A percentile compares a stretch with the other conserved stretches of the same genome.
These are phyloP conservation scores for Pittosporum tobira DNA, from an alignment of 129 eudicot genomes.

Conservation along the genomic window DNA sequence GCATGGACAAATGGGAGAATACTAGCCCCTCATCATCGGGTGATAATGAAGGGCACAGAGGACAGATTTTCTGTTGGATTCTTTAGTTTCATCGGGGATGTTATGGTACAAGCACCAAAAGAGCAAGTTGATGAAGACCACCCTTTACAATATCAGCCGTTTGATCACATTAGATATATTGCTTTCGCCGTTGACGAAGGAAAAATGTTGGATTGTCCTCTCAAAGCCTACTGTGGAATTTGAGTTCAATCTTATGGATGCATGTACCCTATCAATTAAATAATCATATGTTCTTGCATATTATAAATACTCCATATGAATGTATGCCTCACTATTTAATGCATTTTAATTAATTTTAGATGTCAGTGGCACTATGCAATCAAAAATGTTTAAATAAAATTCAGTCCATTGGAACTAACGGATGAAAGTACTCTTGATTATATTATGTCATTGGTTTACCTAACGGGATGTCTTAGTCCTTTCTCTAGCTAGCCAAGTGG, in stretches of 20 bases:
- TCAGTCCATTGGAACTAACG: too few relatives aligned
- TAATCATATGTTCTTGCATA: not conserved
- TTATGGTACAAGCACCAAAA: constrained; percentile 25
- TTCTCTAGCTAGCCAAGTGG: too few relatives aligned
- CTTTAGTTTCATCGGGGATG: constrained; percentile 38
- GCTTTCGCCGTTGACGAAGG: constrained; percentile 29
- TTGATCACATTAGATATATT: constrained; percentile 42
- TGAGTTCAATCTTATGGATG: not conserved
- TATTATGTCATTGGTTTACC: too few relatives aligned
- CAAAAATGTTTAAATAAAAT: too few relatives aligned
- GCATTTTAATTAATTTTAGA: too few relatives aligned
- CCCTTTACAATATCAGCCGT: constrained; percentile 32
- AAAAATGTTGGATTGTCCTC: constrained; percentile 27
- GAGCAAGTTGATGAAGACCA: constrained; percentile 38
- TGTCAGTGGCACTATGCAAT: too few relatives aligned
- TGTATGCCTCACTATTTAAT: not conserved
- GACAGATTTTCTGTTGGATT: constrained; percentile 39
- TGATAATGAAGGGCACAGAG: constrained; percentile 34
- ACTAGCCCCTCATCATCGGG: constrained; percentile 34
- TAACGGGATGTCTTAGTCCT: too few relatives aligned
- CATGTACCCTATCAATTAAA: too few relatives aligned
- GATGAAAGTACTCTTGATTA: too few relatives aligned
- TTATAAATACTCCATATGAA: not conserved
- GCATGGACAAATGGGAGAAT: constrained; percentile 65
- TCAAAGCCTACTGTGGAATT: constrained; percentile 41